These are phyloP conservation scores for Fraxinus americana DNA, from an alignment of 257 asterid genomes.

Conservation along the genomic window DNA sequence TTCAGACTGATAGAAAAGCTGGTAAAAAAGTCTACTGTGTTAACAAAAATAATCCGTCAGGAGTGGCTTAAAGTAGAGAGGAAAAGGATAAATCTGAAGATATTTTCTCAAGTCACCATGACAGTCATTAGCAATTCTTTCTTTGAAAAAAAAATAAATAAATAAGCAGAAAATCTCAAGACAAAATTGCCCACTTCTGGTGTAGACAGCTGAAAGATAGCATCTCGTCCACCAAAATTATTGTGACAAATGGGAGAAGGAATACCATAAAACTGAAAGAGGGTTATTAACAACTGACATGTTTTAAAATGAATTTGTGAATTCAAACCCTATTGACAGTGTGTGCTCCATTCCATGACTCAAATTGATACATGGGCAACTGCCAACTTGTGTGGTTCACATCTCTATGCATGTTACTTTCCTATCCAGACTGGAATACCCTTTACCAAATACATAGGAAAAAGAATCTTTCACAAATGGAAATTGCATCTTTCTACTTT, in stretches of 20 bases:
- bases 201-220: too few relatives aligned
- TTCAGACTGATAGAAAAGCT: neutral
- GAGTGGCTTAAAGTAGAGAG: neutral
- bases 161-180: too few relatives aligned
- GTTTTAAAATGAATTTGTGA: too few relatives aligned
- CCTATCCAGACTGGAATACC: neutral
- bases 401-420: neutral
- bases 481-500: neutral
- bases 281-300: too few relatives aligned
- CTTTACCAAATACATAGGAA: neutral
- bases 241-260: too few relatives aligned
- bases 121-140: neutral
- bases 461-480: neutral
- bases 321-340: neutral
- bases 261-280: too few relatives aligned
- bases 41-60: neutral
- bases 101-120: neutral
- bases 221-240: too few relatives aligned
- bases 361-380: neutral
- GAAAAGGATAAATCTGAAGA: neutral
- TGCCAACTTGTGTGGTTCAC: neutral
- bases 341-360: neutral
- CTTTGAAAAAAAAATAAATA: too few relatives aligned
- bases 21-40: neutral
- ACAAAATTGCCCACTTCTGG: too few relatives aligned